Evolutionary conservation across 176 grass and related monocot genomes (phyloP).

Genomic region (Aegilops bicornis): DNA sequence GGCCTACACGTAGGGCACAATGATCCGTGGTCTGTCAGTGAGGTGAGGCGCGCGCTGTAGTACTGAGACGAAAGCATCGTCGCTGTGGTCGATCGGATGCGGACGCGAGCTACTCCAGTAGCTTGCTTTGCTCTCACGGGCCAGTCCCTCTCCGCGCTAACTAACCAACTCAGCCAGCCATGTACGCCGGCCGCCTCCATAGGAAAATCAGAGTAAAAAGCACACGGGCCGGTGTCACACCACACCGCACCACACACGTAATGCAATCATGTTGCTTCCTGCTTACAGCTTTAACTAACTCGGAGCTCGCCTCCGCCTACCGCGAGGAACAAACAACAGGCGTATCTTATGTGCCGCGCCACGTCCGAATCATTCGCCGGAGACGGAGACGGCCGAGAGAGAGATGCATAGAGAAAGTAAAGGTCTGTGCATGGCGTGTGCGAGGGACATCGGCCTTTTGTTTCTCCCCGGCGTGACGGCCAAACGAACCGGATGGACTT

Average conservation of each 20-base stretch:
- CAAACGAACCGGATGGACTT: conserved; percentile 50
- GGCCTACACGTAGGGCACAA: background rate
- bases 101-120: background rate
- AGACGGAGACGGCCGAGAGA: background rate
- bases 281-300: conserved; percentile 62
- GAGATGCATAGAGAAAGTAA: background rate
- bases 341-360: conserved; percentile 13
- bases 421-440: conserved; percentile 27
- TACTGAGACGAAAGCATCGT: conserved; percentile 25
- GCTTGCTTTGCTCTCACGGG: conserved; percentile 51
- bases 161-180: conserved; percentile 32
- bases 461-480: conserved; percentile 27
- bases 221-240: conserved; percentile 4
- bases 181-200: conserved; percentile 12
- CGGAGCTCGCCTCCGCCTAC: conserved; percentile 9
- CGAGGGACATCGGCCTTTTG: background rate
- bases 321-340: background rate
- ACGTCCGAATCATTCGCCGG: conserved; percentile 27
- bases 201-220: conserved; percentile 25
- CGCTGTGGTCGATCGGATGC: background rate
- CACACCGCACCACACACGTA: background rate
- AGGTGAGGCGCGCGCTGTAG: background rate
- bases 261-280: conserved; percentile 53
- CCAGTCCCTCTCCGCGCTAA: conserved; percentile 45
- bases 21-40: conserved; percentile 3